Conservation (phyloP, 2,329 filamentous ascomycete species). For the Aureobasidium sp. region DNA sequence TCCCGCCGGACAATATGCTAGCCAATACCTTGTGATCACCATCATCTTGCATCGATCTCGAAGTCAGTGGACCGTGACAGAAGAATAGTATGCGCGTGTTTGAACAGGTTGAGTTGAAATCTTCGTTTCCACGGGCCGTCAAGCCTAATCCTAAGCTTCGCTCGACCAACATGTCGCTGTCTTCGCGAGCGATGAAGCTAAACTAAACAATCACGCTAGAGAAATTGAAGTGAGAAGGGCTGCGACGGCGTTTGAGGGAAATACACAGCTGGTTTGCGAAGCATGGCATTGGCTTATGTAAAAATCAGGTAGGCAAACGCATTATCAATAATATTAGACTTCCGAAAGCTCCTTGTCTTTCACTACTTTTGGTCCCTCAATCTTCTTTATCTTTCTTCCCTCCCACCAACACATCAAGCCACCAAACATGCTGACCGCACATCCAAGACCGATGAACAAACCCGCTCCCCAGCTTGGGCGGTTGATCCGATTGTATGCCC, state of each 20-base stretch:
- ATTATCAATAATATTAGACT: background rate
- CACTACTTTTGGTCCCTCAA: conserved; percentile 47
- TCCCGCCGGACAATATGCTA: background rate
- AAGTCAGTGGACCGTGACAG: too few species aligned
- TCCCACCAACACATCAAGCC: conserved; percentile 64
- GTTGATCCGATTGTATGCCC: conserved; percentile 40
- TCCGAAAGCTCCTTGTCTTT: background rate
- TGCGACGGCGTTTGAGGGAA: background rate
- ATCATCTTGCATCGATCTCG: background rate
- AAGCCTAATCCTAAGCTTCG: too few species aligned
- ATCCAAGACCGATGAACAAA: conserved; percentile 66
- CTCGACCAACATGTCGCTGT: too few species aligned
- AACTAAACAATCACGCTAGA: background rate
- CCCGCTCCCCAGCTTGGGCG: conserved; percentile 75
- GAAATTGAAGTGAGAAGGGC: background rate
- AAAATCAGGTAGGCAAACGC: background rate
- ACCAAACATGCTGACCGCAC: conserved; percentile 56
- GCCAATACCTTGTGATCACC: too few species aligned
- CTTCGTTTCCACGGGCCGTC: background rate
- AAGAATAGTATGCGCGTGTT: background rate
- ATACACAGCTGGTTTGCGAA: background rate
- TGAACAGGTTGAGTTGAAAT: background rate
- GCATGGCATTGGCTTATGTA: background rate
- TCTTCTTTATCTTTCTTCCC: conserved; percentile 57
- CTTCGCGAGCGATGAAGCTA: background rate